Percentiles rank a stretch among this genome's conserved stretches.
phyloP scores from a whole-genome alignment of 495 filamentous ascomycete species.

The Mytilinidion resinicola region DNA sequence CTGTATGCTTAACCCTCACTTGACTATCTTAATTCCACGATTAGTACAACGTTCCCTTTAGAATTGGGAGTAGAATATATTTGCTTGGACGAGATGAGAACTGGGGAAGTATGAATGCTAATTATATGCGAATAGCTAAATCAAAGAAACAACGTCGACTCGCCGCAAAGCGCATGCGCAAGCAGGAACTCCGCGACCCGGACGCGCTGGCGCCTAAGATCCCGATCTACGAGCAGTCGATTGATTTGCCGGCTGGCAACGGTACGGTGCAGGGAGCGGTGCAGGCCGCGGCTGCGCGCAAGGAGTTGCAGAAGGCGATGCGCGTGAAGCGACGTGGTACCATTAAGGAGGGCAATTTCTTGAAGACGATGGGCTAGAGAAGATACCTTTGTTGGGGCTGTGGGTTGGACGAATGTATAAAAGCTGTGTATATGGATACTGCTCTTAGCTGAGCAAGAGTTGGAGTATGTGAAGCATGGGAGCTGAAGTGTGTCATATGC shows the following conservation, averaged over 20 bases:
- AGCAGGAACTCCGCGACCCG: slow-evolving; percentile 58
- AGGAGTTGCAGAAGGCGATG: slow-evolving; percentile 62
- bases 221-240: slow-evolving; percentile 74
- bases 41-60: not conserved
- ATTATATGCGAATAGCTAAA: slow-evolving; percentile 50
- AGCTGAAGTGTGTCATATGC: too few species aligned
- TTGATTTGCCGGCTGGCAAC: slow-evolving; percentile 66
- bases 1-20: slow-evolving; percentile 51
- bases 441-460: too few species aligned
- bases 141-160: slow-evolving; percentile 67
- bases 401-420: not conserved
- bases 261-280: slow-evolving; percentile 51
- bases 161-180: slow-evolving; percentile 60
- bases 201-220: slow-evolving; percentile 62
- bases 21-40: not conserved
- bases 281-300: slow-evolving; percentile 51
- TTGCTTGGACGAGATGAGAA: too few species aligned
- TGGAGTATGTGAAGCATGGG: too few species aligned
- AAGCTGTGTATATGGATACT: not conserved
- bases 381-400: not conserved
- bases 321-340: slow-evolving; percentile 64
- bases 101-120: too few species aligned
- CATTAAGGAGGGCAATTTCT: slow-evolving; percentile 92
- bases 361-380: slow-evolving; percentile 58
- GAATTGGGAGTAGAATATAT: not conserved